A percentile compares a stretch with the other conserved stretches of the same genome.
These are phyloP conservation scores for Verbascum thapsus DNA, from an alignment of 257 asterid species.

Conservation along the genomic window DNA sequence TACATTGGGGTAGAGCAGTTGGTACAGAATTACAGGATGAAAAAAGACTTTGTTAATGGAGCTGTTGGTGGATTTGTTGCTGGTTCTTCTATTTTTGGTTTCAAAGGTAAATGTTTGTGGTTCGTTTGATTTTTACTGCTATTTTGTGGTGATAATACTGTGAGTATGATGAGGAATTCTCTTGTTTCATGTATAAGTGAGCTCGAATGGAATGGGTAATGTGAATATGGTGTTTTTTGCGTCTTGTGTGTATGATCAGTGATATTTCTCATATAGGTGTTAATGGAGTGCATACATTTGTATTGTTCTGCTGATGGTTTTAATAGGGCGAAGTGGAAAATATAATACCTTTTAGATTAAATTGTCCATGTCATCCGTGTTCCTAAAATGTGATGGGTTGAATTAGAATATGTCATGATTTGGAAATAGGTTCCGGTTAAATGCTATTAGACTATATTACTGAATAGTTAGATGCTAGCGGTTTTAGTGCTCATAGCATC, in stretches of 20 bases:
- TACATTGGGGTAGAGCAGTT: slow-evolving; percentile 85
- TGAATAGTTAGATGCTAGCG: neutral
- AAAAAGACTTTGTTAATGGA: slow-evolving; percentile 90
- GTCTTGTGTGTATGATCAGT: slow-evolving; percentile 2
- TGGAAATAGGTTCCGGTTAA: neutral
- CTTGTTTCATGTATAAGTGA: neutral
- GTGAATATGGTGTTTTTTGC: neutral
- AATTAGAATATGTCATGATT: neutral
- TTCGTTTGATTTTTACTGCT: neutral
- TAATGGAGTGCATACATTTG: neutral
- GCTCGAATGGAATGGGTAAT: slow-evolving; percentile 1
- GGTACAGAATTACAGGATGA: slow-evolving; percentile 74
- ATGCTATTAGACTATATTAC: slow-evolving; percentile 1
- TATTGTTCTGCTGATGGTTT: slow-evolving; percentile 2
- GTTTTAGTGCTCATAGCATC: slow-evolving; percentile 7
- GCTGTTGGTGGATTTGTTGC: slow-evolving; percentile 96
- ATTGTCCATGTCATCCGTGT: neutral
- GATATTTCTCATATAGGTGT: neutral
- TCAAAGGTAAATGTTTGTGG: slow-evolving; percentile 58
- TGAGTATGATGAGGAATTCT: neutral
- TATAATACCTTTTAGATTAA: neutral
- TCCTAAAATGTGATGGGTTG: neutral
- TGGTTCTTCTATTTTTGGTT: slow-evolving; percentile 86
- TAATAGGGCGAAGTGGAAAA: neutral
- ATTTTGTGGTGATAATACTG: neutral